Evolutionary conservation across 176 grass and related monocot species (phyloP).

Genomic region (Triticum aestivum): DNA sequence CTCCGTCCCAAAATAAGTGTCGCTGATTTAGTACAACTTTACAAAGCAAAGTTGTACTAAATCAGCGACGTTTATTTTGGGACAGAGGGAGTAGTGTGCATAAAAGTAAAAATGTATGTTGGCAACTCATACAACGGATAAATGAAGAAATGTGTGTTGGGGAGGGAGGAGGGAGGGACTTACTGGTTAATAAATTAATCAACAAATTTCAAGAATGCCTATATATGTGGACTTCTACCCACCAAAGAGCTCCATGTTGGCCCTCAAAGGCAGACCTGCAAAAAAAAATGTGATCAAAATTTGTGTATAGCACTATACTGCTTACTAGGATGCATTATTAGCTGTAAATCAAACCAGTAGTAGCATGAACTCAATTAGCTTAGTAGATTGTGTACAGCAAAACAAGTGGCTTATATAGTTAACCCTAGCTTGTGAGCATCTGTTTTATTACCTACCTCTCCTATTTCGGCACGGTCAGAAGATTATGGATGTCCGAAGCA

Average conservation of each 20-base stretch:
- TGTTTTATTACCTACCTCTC: background rate
- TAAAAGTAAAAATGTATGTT: background rate
- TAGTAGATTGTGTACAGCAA: background rate
- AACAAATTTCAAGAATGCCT: background rate
- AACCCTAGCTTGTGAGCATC: background rate
- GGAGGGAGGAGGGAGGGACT: background rate
- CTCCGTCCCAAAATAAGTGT: too few relatives aligned
- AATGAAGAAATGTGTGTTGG: background rate
- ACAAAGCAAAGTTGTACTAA: too few relatives aligned
- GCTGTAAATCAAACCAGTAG: background rate
- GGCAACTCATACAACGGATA: background rate
- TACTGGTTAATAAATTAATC: constrained; percentile 36
- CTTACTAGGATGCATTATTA: background rate
- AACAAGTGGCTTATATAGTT: background rate
- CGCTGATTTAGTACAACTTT: too few relatives aligned
- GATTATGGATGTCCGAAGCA: background rate
- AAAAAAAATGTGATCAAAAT: constrained; percentile 17
- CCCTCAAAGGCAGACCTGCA: constrained; percentile 37
- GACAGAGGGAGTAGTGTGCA: background rate
- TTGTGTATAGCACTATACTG: constrained; percentile 2
- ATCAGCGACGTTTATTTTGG: too few relatives aligned
- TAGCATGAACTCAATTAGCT: background rate
- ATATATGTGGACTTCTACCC: constrained; percentile 33
- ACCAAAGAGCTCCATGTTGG: constrained; percentile 18
- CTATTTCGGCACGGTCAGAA: background rate